Percentiles rank a stretch among this genome's conserved stretches.
These are phyloP conservation scores for Rubus idaeus DNA, from an alignment of 306 rosid species.

Conservation along the genomic window DNA sequence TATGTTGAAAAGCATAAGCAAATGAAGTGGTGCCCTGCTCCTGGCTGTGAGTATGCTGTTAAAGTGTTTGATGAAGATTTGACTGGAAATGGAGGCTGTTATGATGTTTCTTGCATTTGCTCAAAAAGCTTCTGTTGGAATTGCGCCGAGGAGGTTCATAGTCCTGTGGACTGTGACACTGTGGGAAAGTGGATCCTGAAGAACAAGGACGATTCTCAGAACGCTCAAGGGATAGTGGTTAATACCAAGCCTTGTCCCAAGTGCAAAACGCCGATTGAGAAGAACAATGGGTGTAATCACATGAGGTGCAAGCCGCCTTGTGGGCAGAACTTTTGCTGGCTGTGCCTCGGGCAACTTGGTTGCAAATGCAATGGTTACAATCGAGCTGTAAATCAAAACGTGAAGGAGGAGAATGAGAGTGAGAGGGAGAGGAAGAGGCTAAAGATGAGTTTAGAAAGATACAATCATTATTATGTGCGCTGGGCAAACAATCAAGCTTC, in stretches of 20 bases:
- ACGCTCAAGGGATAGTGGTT: slow-evolving; percentile 79
- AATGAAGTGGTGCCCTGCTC: slow-evolving; percentile 93
- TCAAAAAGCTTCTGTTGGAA: slow-evolving; percentile 87
- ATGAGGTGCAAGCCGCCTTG: slow-evolving; percentile 80
- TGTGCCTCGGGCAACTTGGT: slow-evolving; percentile 47
- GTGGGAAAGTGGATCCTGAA: slow-evolving; percentile 87
- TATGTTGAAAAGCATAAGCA: slow-evolving; percentile 74
- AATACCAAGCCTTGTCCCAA: slow-evolving; percentile 86
- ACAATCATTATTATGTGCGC: slow-evolving; percentile 88
- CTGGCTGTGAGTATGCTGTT: slow-evolving; percentile 81
- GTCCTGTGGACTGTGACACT: slow-evolving; percentile 91
- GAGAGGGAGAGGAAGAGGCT: slow-evolving; percentile 81
- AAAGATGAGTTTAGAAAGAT: slow-evolving; percentile 73
- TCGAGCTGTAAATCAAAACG: neutral
- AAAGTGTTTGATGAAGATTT: slow-evolving; percentile 58
- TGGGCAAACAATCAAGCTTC: slow-evolving; percentile 79
- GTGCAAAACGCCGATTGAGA: slow-evolving; percentile 83
- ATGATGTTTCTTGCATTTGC: slow-evolving; percentile 83
- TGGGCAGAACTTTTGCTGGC: slow-evolving; percentile 80
- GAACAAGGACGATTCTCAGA: slow-evolving; percentile 89
- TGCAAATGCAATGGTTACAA: slow-evolving; percentile 5
- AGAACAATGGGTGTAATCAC: slow-evolving; percentile 86
- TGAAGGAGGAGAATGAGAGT: slow-evolving; percentile 16
- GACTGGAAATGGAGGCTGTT: slow-evolving; percentile 46
- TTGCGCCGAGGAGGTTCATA: slow-evolving; percentile 92